Evolutionary conservation across 495 filamentous ascomycete species (phyloP).

Genomic region (Aspergillus bertholletiae): DNA sequence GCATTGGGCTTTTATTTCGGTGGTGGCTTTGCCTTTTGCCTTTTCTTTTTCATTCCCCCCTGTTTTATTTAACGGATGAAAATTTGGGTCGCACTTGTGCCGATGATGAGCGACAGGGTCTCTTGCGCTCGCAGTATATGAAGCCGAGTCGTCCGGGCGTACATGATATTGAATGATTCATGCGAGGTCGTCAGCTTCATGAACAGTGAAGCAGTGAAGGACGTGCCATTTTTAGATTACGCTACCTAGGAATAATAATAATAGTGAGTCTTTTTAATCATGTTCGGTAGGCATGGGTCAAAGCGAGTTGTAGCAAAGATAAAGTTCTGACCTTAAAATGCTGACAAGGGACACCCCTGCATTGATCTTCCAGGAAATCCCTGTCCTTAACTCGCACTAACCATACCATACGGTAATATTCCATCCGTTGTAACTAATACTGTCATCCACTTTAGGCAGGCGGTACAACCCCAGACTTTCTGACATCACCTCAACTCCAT

Average conservation of each 20-base stretch:
- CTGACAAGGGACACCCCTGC: too few species aligned
- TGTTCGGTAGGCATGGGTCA: background rate
- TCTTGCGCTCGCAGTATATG: background rate
- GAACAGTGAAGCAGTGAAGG: background rate
- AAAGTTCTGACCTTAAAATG: too few species aligned
- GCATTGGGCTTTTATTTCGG: background rate
- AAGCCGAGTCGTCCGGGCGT: constrained; percentile 4
- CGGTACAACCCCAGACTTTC: constrained; percentile 16
- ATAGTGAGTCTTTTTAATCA: constrained; percentile 12
- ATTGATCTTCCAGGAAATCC: too few species aligned
- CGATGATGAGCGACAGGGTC: background rate
- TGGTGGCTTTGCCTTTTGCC: background rate
- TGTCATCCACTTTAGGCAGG: constrained; percentile 12
- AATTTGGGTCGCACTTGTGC: background rate
- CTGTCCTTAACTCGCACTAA: too few species aligned
- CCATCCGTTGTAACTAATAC: too few species aligned
- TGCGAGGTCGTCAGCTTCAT: constrained; percentile 9
- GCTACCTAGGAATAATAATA: constrained; percentile 24
- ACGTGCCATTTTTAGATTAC: constrained; percentile 17
- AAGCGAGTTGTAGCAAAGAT: too few species aligned
- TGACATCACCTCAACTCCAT: constrained; percentile 30
- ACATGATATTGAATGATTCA: constrained; percentile 17
- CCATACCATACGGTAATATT: too few species aligned
- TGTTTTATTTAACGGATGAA: constrained; percentile 3
- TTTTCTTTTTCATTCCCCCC: too few species aligned